Evolutionary conservation across 371 early-diverging fungal species (phyloP), one percentile per base, ranked within the genome.

Genomic region (Rhizopus sp.): DNA sequence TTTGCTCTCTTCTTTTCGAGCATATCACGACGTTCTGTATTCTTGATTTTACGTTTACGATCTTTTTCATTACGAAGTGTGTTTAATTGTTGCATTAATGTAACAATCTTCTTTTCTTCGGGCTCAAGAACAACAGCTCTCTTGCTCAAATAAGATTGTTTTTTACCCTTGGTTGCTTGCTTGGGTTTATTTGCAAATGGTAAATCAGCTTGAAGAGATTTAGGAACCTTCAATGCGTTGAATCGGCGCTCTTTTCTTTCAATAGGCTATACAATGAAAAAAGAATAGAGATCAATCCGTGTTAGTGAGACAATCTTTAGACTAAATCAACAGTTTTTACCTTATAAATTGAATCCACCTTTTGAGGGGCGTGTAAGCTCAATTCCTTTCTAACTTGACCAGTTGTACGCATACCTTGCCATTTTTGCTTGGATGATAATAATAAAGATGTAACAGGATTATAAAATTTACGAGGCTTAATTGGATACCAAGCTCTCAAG

Each of bases 401-500:
- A 7, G 89, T 90, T 31, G 90, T 75, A 34, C 95, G 84, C 93
- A 98, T 93, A 38, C 95, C 96, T 60, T 84, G 80, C 95, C 96
- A 94, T 41, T 77, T 78, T 33, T 76, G 68, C 72, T 85, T 86
- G 64, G 77, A 72, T 35, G 83, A 80, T 56, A 93, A 64, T 37
- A 96, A 70, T 47, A 93, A 81, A 46, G 91, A 94, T 32, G 93
- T 95, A 49, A 95, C 96, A 8, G 97, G 96, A 71, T 96, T 97
- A 81, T 93, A 98, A 78, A 87, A 94, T 73, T 89, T 88, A 64
- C 93, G 89, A 55, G 94, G 93, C 67, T 92, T 90, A 50, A 97
- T 87, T 15, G 95, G 93, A 72, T 95, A 93, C 96, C 98, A 98
- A 4, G 99, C 96, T 46, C 96, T 83, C 66, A 99, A 78, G 74